phyloP scores from a whole-genome alignment of 345 rosid species.

The Turritis glabra region DNA sequence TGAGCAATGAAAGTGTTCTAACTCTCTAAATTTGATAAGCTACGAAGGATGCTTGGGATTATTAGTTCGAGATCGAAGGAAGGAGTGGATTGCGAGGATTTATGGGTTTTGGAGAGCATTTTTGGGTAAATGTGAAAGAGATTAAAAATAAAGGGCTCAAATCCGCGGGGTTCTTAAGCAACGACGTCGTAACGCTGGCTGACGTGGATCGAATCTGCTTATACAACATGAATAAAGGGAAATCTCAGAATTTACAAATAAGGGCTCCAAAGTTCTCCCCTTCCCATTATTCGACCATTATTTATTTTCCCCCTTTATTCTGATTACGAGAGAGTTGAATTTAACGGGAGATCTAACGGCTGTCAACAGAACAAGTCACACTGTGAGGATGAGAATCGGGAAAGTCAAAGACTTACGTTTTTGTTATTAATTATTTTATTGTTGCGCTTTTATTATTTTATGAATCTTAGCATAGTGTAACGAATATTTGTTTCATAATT shows the following conservation, averaged over 20 bases:
- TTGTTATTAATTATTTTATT: background rate
- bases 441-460: background rate
- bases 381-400: background rate
- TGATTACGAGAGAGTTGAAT: constrained; percentile 10
- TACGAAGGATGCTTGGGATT: constrained; percentile 12
- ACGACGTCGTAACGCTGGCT: background rate
- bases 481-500: background rate
- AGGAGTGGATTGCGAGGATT: background rate
- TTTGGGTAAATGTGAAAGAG: background rate
- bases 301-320: background rate
- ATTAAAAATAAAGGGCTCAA: background rate
- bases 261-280: background rate
- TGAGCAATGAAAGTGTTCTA: too few relatives aligned
- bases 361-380: background rate
- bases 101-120: constrained; percentile 5
- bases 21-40: background rate
- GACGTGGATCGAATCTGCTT: background rate
- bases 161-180: background rate
- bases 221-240: background rate
- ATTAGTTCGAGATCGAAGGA: background rate
- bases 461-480: background rate
- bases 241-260: background rate
- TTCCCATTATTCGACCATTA: background rate
- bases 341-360: background rate
- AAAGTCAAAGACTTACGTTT: background rate